Conservation (phyloP, 306 rosid genomes). For the barrel medic (Medicago truncatula) region DNA sequence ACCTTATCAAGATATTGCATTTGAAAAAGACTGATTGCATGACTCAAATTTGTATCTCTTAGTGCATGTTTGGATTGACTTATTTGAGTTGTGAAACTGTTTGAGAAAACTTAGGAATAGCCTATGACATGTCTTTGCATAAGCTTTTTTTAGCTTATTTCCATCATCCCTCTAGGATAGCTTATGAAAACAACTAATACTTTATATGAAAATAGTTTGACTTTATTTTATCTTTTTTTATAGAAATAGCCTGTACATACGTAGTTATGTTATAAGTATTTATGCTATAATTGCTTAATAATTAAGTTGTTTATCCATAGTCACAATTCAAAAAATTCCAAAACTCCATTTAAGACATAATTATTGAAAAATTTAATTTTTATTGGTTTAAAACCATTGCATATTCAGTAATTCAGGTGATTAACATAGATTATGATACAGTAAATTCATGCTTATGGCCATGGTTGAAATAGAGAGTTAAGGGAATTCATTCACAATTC, state of each 20-base stretch:
- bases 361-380: background rate
- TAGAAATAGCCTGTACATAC: too few relatives aligned
- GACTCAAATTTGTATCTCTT: background rate
- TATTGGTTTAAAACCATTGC: slow-evolving; percentile 8
- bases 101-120: too few relatives aligned
- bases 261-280: too few relatives aligned
- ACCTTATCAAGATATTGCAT: slow-evolving; percentile 22
- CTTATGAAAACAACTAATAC: too few relatives aligned
- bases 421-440: background rate
- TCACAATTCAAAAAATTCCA: background rate
- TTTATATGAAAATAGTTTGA: too few relatives aligned
- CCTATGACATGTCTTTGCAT: background rate
- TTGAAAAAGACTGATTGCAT: background rate
- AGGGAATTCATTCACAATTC: background rate
- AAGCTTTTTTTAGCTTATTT: background rate
- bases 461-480: too few relatives aligned
- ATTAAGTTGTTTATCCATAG: too few relatives aligned
- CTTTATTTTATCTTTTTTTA: too few relatives aligned
- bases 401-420: slow-evolving; percentile 9
- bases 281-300: too few relatives aligned
- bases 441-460: slow-evolving; percentile 5
- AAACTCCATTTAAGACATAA: background rate
- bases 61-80: background rate
- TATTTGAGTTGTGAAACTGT: background rate
- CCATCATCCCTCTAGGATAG: background rate